Conservation (phyloP, 2,329 filamentous ascomycete species). For the Aureobasidium lini region DNA sequence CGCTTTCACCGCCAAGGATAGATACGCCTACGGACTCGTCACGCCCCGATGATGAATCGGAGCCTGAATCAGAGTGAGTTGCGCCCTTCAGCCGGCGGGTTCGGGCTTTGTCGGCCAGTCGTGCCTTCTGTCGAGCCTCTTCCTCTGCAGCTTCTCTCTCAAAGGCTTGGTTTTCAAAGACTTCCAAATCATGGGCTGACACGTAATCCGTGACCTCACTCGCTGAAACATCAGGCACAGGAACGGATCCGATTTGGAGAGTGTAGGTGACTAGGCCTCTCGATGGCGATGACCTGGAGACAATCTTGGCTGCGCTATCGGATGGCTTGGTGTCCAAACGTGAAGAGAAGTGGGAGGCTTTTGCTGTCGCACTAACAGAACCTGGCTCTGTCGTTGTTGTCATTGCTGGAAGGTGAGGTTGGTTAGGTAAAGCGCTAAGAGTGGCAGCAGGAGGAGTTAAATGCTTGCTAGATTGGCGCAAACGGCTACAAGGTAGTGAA, state of each 20-base stretch:
- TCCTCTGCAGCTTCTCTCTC: constrained; percentile 16
- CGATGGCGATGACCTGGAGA: constrained; percentile 19
- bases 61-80: neutral
- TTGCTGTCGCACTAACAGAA: no score
- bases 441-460: neutral
- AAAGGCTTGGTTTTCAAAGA: constrained; percentile 27
- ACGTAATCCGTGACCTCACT: constrained; percentile 28
- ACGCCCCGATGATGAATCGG: neutral
- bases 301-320: constrained; percentile 16
- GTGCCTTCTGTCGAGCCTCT: constrained; percentile 3
- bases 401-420: neutral
- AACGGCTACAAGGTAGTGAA: neutral
- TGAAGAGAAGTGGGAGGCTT: neutral
- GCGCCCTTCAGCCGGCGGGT: neutral
- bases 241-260: constrained; percentile 22
- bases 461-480: neutral
- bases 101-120: neutral
- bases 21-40: neutral
- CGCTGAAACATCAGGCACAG: constrained; percentile 21
- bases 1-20: neutral
- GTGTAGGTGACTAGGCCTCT: constrained; percentile 20
- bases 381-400: neutral
- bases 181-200: constrained; percentile 27
- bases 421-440: neutral
- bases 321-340: neutral